Evolutionary conservation across 345 rosid genomes (phyloP).

Genomic region (Salix dunnii): DNA sequence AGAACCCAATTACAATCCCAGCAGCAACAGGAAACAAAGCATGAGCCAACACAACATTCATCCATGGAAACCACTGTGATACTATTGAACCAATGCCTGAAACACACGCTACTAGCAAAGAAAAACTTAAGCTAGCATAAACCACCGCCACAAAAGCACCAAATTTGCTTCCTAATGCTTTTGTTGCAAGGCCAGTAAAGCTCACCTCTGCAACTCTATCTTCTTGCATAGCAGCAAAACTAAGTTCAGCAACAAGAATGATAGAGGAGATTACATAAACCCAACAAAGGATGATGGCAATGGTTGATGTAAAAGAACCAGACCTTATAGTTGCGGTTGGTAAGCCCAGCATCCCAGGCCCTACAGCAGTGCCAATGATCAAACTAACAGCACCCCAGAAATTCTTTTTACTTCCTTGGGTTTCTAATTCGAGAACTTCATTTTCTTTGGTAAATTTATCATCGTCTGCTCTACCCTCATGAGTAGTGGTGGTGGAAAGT

Average conservation of each 20-base stretch:
- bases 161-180: conserved; percentile 61
- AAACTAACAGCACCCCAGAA: conserved; percentile 95
- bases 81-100: conserved; percentile 83
- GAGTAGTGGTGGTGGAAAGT: neutral
- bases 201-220: conserved; percentile 80
- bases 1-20: conserved; percentile 51
- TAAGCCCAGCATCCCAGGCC: conserved; percentile 88
- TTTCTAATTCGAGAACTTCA: neutral
- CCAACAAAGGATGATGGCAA: conserved; percentile 69
- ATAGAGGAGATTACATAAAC: conserved; percentile 79
- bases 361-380: conserved; percentile 88
- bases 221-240: conserved; percentile 81
- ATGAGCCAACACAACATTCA: conserved; percentile 58
- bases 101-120: conserved; percentile 82
- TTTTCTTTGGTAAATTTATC: neutral
- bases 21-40: conserved; percentile 56
- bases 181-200: conserved; percentile 76
- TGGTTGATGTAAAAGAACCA: conserved; percentile 68
- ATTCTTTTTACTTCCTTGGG: conserved; percentile 37
- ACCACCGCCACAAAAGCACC: conserved; percentile 73
- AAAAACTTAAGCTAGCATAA: conserved; percentile 77
- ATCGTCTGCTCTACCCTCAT: too few relatives aligned
- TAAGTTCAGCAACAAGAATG: conserved; percentile 82
- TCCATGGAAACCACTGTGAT: conserved; percentile 69
- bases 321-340: conserved; percentile 79